Conservation (phyloP, 108 stramenopile genomes). For the Skeletonema grethae region DNA sequence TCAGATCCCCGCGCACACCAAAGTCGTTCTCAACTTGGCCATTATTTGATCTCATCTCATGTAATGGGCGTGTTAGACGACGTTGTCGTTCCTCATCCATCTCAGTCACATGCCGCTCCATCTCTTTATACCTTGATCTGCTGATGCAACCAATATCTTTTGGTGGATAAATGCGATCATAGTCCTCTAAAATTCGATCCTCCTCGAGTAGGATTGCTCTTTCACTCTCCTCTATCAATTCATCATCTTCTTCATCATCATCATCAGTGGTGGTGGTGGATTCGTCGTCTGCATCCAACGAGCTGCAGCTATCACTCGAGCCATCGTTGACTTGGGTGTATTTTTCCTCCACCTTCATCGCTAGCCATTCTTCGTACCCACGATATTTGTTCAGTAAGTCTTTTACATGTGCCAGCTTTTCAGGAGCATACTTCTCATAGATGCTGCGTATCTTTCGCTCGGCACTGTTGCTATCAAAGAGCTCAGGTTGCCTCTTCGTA, state of each 20-base stretch:
- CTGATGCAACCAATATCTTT: constrained; percentile 18
- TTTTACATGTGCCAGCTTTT: constrained; percentile 56
- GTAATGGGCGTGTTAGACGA: constrained; percentile 39
- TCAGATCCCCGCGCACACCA: constrained; percentile 6
- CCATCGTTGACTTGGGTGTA: constrained; percentile 36
- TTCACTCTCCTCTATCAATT: constrained; percentile 1
- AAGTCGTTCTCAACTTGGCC: constrained; percentile 17
- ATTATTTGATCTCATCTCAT: constrained; percentile 24
- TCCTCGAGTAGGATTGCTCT: constrained; percentile 28
- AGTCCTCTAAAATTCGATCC: constrained; percentile 42
- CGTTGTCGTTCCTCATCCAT: constrained; percentile 42
- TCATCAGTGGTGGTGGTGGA: not conserved
- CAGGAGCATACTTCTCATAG: constrained; percentile 56
- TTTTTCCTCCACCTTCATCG: constrained; percentile 51
- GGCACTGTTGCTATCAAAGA: constrained; percentile 40
- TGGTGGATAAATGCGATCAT: constrained; percentile 58
- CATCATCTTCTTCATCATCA: constrained; percentile 17
- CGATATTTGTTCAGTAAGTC: constrained; percentile 52
- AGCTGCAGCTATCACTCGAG: constrained; percentile 11
- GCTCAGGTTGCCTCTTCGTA: constrained; percentile 8
- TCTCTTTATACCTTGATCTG: constrained; percentile 45
- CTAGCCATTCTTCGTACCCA: constrained; percentile 67
- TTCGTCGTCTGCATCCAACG: not conserved
- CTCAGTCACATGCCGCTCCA: constrained; percentile 36
- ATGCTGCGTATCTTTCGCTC: constrained; percentile 38